Base-by-base conservation (phyloP, 169 alveolate genomes). In the Toxoplasma gondii region DNA sequence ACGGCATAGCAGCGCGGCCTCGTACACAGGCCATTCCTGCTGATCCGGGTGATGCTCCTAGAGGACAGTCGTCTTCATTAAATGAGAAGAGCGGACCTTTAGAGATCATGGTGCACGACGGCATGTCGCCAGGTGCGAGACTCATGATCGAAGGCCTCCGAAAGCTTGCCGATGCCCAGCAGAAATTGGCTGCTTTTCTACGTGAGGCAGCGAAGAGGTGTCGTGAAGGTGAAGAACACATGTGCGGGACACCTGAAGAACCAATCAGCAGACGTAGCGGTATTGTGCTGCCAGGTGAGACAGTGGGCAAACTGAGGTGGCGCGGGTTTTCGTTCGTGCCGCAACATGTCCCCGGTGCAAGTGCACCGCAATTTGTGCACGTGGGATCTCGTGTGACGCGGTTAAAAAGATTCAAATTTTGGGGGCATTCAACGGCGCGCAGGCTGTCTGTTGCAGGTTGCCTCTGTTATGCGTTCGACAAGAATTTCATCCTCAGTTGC, bases 171-270 rank as follows among this genome's bases (percentile, higher is more conserved):
- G 86, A 19, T 41, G 39, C 86, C 29, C 39, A 78, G 45, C 39
- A 31, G 45, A 78, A 78, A n/a, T n/a, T 78, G 29, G n/a, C 29
- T 16, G 39, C 27, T 1, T 38, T 78, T 36, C 44, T n/a, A 16
- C 86, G 24, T 36, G 86, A 78, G 12, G 86, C 86, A 19, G 86
- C 86, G 45, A 78, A 78, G 43, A 78, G 45, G 45, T 78, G 86
- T 78, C 39, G 86, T 1, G 86, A 78, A n/a, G 86, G 86, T 1
- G 45, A 78, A 16, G n/a, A 19, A 27, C 39, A 78, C 45, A 78
- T 78, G 86, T 78, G 86, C 43, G 86, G n/a, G 45, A n/a, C 86
- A 38, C 86, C 86, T 78, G 86, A 31, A 16, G n/a, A 78, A 27
- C 86, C 86, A 19, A 17, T 78, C 49, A 45, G 39, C 49, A 78